A percentile compares a stretch with the other conserved stretches of the same genome.
Evolutionary conservation across 192 early-diverging fungal genomes (phyloP).

Genomic region (Coemansia sp.): DNA sequence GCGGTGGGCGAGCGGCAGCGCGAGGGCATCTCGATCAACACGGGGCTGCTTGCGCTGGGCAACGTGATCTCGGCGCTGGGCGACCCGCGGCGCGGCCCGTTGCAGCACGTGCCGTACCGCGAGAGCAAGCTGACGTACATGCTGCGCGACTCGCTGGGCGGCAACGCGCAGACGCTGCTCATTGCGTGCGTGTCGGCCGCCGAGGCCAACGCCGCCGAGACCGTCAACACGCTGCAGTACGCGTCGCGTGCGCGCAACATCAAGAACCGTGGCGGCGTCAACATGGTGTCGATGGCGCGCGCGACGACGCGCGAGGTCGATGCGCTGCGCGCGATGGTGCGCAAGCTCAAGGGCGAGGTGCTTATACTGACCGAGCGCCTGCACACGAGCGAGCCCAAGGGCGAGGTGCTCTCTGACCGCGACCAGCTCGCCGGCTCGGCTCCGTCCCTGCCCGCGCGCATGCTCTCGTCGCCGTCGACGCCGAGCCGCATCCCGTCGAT

Average conservation of each 20-base stretch:
- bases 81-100: conserved; percentile 59
- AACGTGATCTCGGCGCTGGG: conserved; percentile 98
- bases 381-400: conserved; percentile 9
- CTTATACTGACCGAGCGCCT: conserved; percentile 28
- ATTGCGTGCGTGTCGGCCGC: conserved; percentile 92
- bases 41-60: conserved; percentile 91
- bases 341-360: conserved; percentile 61
- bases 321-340: conserved; percentile 61
- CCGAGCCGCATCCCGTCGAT: conserved; percentile 22
- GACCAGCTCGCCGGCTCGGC: conserved; percentile 1
- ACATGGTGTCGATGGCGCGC: conserved; percentile 51
- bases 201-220: conserved; percentile 83
- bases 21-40: conserved; percentile 97
- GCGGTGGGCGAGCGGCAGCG: conserved; percentile 90
- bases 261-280: conserved; percentile 84
- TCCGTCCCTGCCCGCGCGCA: not conserved
- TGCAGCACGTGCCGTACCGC: conserved; percentile 88
- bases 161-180: conserved; percentile 92
- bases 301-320: conserved; percentile 68
- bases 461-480: not conserved
- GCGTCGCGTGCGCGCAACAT: conserved; percentile 96
- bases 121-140: conserved; percentile 96
- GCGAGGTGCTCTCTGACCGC: no score
- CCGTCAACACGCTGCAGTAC: conserved; percentile 94
- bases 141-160: conserved; percentile 95